Percentiles rank a stretch among this genome's conserved stretches.
These are phyloP conservation scores for Astrothelium subdiscretum DNA, from an alignment of 495 filamentous ascomycete genomes.

Conservation along the genomic window DNA sequence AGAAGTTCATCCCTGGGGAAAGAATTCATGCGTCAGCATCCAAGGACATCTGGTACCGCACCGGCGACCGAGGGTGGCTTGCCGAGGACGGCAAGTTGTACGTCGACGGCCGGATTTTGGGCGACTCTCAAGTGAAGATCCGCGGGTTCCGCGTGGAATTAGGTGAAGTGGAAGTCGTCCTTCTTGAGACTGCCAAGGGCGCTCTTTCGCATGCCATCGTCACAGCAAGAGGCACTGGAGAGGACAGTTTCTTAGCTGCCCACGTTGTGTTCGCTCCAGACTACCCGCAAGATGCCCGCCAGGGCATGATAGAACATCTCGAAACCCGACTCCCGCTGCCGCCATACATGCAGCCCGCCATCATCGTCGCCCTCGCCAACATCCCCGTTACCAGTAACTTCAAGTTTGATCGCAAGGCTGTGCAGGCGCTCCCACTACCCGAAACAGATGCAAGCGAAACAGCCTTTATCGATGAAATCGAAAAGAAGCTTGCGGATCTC, in stretches of 20 bases:
- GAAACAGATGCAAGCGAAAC: neutral
- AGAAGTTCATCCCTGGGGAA: neutral
- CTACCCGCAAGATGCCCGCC: neutral
- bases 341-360: neutral
- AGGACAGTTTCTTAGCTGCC: neutral
- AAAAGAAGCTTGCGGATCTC: neutral
- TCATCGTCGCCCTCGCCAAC: neutral
- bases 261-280: neutral
- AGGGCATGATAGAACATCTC: neutral
- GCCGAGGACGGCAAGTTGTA: slow-evolving; percentile 1
- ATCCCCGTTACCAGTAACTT: neutral
- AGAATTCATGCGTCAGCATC: neutral
- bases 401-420: neutral
- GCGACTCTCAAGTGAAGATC: slow-evolving; percentile 10
- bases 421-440: neutral
- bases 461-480: too few species aligned
- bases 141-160: slow-evolving; percentile 12
- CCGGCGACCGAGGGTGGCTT: slow-evolving; percentile 7
- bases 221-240: too few species aligned
- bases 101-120: slow-evolving; percentile 4
- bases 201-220: neutral
- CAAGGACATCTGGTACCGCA: slow-evolving; percentile 3
- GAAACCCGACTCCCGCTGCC: neutral
- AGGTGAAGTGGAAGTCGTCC: neutral
- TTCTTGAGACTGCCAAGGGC: neutral